Conservation (phyloP, 1,284 basidiomycete species). For the Trichosporon ovoides region DNA sequence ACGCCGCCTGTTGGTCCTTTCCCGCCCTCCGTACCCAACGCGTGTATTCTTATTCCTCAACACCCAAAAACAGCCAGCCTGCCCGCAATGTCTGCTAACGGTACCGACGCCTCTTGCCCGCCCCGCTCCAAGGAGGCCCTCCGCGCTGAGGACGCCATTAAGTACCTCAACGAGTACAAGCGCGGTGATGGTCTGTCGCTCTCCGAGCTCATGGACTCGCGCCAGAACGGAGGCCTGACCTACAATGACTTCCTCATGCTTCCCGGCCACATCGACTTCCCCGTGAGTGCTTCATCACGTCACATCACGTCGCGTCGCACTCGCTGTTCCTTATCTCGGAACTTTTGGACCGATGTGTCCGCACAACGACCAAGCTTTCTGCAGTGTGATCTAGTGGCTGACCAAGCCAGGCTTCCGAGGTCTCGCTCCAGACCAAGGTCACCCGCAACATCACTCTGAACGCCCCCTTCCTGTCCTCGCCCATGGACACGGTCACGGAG, state of each 20-base stretch:
- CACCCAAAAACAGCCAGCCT: background rate
- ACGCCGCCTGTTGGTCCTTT: conserved; percentile 15
- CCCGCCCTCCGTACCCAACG: conserved; percentile 12
- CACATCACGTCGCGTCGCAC: background rate
- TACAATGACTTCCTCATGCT: conserved; percentile 92
- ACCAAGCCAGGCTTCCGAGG: conserved; percentile 52
- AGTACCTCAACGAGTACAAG: conserved; percentile 67
- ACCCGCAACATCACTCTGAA: conserved; percentile 90
- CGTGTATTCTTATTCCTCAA: background rate
- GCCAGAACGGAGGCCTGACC: conserved; percentile 83
- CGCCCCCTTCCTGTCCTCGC: conserved; percentile 94
- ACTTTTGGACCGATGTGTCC: background rate
- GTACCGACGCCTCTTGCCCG: conserved; percentile 13
- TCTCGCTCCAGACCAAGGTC: conserved; percentile 75
- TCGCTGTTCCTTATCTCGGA: background rate
- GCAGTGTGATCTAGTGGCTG: conserved; percentile 1
- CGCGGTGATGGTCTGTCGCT: conserved; percentile 81
- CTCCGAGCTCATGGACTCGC: conserved; percentile 83
- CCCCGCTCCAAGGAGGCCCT: conserved; percentile 25
- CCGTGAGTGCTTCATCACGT: conserved; percentile 53
- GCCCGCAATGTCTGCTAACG: conserved; percentile 19
- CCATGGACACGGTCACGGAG: conserved; percentile 99
- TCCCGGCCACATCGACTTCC: conserved; percentile 96
- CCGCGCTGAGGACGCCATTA: conserved; percentile 55
- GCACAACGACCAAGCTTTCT: background rate